Evolutionary conservation across 2,329 filamentous ascomycete species (phyloP), one percentile per base, ranked within the genome.

Genomic region (Cladosporium halotolerans): DNA sequence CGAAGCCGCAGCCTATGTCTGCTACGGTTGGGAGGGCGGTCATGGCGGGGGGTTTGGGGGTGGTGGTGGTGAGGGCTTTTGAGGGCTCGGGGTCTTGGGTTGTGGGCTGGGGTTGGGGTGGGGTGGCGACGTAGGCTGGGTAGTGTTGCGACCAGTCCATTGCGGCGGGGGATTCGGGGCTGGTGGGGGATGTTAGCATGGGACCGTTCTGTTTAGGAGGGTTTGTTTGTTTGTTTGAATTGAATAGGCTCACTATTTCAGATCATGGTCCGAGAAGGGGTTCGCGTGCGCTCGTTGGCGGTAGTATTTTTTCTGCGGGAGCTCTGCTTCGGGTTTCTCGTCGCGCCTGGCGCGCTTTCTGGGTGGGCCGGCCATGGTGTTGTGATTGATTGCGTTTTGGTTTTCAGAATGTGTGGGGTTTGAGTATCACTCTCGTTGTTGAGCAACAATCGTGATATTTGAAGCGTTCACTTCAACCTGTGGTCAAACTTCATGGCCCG

Each of bases 1-100:
- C 93, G 69, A 96, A 99, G 4, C 93, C 93, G 69, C 93, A 99
- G 23, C 93, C 93, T 67, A 99, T 96, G 73, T 99, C 93, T 59
- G 92, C 90, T 43, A 99, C 83, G 68, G 96, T 90, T 44, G 99
- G 85, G 56, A 89, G 78, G 68, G 87, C 85, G 33, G 73, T 76
- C 57, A 87, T 71, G 32, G 48, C 32, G 40, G 44, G n/a, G 9
- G 16, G 14, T 44, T 42, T 39, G 43, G 48, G 31, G 7, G 55
- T 23, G 10, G 52, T 33, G 32, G 31, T 40, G 13, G 47, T 28
- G 55, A 56, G 52, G 58, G 47, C 14, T 60, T 53, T 50, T 16
- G 45, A 55, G 44, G 38, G 31, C 11, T 62, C 57, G 31, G 63
- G 62, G 18, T 47, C 18, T 18, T 47, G 49, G 9, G 38, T 33